phyloP scores from a whole-genome alignment of 495 filamentous ascomycete genomes.

The Jackrogersella minutella region DNA sequence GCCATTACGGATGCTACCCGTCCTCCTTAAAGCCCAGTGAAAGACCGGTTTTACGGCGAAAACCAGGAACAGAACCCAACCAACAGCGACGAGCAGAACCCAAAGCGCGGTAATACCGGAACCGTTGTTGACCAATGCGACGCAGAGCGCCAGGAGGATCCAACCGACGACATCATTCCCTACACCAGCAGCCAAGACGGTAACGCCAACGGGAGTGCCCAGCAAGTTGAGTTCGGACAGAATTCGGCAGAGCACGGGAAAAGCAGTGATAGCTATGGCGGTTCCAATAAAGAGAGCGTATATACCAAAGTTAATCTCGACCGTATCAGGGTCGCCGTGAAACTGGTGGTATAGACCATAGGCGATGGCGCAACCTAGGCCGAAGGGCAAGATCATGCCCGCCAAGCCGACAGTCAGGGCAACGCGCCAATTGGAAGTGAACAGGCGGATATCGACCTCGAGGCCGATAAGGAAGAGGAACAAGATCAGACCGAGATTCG shows the following conservation, averaged over 20 bases:
- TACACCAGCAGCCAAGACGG: slow-evolving; percentile 90
- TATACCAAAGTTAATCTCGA: slow-evolving; percentile 76
- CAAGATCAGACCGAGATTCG: slow-evolving; percentile 87
- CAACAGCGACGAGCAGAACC: slow-evolving; percentile 79
- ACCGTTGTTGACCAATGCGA: slow-evolving; percentile 90
- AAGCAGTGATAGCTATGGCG: slow-evolving; percentile 94
- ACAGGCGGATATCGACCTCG: slow-evolving; percentile 88
- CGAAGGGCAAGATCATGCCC: slow-evolving; percentile 86
- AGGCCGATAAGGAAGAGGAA: slow-evolving; percentile 94
- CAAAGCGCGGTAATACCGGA: slow-evolving; percentile 86
- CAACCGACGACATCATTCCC: slow-evolving; percentile 96
- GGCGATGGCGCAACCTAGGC: slow-evolving; percentile 75
- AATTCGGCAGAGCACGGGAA: slow-evolving; percentile 94
- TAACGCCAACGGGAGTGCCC: slow-evolving; percentile 83
- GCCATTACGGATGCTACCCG: slow-evolving; percentile 85
- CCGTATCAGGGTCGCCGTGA: slow-evolving; percentile 65
- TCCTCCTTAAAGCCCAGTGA: slow-evolving; percentile 73
- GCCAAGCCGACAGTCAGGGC: slow-evolving; percentile 82
- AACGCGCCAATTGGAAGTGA: slow-evolving; percentile 85
- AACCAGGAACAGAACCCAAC: slow-evolving; percentile 79
- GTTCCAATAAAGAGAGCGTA: slow-evolving; percentile 95
- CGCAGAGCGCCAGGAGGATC: slow-evolving; percentile 93
- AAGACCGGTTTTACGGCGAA: slow-evolving; percentile 81
- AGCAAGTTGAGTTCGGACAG: slow-evolving; percentile 92
- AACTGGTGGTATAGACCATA: slow-evolving; percentile 88